phyloP scores from a whole-genome alignment of 2,329 filamentous ascomycete genomes.

The Fusarium sp. region DNA sequence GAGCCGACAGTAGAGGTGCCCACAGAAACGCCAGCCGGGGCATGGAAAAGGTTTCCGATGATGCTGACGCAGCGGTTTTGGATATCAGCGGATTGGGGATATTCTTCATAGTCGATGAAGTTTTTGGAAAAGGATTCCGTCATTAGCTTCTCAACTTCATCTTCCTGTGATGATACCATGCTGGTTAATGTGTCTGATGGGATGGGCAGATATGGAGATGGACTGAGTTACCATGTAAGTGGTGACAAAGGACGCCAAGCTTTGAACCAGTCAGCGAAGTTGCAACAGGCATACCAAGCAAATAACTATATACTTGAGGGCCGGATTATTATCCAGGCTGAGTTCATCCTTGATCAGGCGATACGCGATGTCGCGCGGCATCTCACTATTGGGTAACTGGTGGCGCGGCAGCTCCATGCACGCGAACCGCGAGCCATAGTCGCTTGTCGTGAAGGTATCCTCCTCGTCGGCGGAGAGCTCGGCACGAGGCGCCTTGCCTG shows the following conservation, averaged over 20 bases:
- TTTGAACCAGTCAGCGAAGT: constrained; percentile 49
- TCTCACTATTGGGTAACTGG: constrained; percentile 88
- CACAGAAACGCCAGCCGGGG: constrained; percentile 76
- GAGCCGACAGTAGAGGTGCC: constrained; percentile 90
- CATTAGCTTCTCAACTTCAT: constrained; percentile 96
- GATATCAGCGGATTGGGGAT: constrained; percentile 82
- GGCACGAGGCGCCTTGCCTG: constrained; percentile 47
- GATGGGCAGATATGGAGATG: neutral
- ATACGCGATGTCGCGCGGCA: constrained; percentile 91
- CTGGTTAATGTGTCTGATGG: neutral
- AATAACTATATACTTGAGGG: constrained; percentile 73
- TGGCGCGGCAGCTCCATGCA: constrained; percentile 80
- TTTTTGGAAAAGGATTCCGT: constrained; percentile 90
- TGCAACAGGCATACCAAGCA: neutral
- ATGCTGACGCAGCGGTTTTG: constrained; percentile 93
- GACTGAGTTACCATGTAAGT: constrained; percentile 82
- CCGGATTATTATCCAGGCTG: constrained; percentile 89
- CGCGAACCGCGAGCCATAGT: constrained; percentile 90
- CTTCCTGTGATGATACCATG: constrained; percentile 68
- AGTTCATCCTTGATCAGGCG: constrained; percentile 96
- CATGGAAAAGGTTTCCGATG: constrained; percentile 91
- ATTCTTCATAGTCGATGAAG: constrained; percentile 91
- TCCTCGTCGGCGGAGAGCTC: constrained; percentile 60
- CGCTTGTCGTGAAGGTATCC: constrained; percentile 76
- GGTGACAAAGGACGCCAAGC: constrained; percentile 90